Evolutionary conservation across 805 yeast genomes (phyloP).

Genomic region (Lipomyces spencermartinsiae): DNA sequence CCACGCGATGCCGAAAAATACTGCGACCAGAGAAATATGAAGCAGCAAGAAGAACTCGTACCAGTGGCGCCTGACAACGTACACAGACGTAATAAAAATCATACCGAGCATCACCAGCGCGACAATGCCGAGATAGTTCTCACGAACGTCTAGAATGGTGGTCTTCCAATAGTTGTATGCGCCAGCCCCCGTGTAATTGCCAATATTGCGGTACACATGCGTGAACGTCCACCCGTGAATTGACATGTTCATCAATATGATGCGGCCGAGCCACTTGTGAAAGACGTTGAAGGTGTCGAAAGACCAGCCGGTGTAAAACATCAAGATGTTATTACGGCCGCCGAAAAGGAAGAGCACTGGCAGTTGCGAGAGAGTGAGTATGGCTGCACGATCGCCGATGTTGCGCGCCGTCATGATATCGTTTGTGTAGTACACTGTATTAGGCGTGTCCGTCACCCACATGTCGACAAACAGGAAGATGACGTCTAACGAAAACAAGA

Average conservation of each 20-base stretch:
- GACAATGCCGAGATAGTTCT: constrained; percentile 49
- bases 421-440: constrained; percentile 5
- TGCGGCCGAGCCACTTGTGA: constrained; percentile 70
- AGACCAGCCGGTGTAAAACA: constrained; percentile 65
- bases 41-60: constrained; percentile 67
- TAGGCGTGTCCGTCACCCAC: constrained; percentile 4
- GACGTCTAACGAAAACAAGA: constrained; percentile 46
- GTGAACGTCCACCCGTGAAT: constrained; percentile 68
- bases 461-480: constrained; percentile 42
- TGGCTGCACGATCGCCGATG: constrained; percentile 40
- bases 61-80: constrained; percentile 49
- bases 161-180: constrained; percentile 42
- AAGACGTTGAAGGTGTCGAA: constrained; percentile 64
- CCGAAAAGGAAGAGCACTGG: constrained; percentile 71
- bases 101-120: constrained; percentile 41
- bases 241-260: constrained; percentile 54
- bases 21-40: constrained; percentile 62
- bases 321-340: constrained; percentile 73
- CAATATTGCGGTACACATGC: constrained; percentile 41
- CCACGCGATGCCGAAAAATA: constrained; percentile 50
- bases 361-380: constrained; percentile 42
- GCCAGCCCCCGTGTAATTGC: constrained; percentile 42
- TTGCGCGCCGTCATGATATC: constrained; percentile 9
- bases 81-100: background rate
- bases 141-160: constrained; percentile 12